These are phyloP conservation scores for Curvularia sp. DNA, from an alignment of 2,329 filamentous ascomycete genomes.

Conservation along the genomic window DNA sequence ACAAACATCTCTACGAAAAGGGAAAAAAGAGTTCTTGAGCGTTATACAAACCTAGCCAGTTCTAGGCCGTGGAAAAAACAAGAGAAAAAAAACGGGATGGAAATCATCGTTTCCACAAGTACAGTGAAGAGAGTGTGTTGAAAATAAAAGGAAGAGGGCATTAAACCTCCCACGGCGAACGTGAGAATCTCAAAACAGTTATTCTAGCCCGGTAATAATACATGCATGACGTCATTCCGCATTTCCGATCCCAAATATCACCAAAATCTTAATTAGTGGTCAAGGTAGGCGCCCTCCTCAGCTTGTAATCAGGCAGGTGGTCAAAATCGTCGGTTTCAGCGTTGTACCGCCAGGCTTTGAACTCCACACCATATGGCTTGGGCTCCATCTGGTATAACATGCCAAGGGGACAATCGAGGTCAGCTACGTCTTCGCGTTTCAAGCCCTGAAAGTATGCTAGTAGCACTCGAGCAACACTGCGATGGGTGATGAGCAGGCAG, in stretches of 20 bases:
- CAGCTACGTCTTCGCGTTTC: slow-evolving; percentile 87
- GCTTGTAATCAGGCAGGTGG: slow-evolving; percentile 82
- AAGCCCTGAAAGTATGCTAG: slow-evolving; percentile 97
- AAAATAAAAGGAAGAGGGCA: neutral
- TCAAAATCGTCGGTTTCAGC: slow-evolving; percentile 80
- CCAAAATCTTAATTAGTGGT: slow-evolving; percentile 6
- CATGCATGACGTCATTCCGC: neutral
- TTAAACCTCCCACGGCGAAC: neutral
- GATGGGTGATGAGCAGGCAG: slow-evolving; percentile 88
- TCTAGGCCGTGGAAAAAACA: neutral
- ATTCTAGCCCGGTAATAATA: slow-evolving; percentile 6
- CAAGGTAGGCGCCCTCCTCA: slow-evolving; percentile 62
- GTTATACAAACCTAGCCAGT: neutral
- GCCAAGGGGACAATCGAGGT: slow-evolving; percentile 90
- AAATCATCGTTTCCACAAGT: neutral
- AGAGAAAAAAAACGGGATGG: neutral
- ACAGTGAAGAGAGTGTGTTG: neutral
- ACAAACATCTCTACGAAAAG: neutral
- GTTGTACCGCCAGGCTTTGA: slow-evolving; percentile 94
- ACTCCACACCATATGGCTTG: slow-evolving; percentile 96
- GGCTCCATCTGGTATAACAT: slow-evolving; percentile 95
- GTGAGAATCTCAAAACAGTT: neutral
- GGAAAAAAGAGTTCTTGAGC: neutral
- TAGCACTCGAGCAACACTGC: slow-evolving; percentile 88
- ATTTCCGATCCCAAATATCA: neutral